Percentiles rank a stretch among this genome's conserved stretches.
Evolutionary conservation across 2,329 filamentous ascomycete genomes (phyloP).

Genomic region (Sclerotinia nivalis): DNA sequence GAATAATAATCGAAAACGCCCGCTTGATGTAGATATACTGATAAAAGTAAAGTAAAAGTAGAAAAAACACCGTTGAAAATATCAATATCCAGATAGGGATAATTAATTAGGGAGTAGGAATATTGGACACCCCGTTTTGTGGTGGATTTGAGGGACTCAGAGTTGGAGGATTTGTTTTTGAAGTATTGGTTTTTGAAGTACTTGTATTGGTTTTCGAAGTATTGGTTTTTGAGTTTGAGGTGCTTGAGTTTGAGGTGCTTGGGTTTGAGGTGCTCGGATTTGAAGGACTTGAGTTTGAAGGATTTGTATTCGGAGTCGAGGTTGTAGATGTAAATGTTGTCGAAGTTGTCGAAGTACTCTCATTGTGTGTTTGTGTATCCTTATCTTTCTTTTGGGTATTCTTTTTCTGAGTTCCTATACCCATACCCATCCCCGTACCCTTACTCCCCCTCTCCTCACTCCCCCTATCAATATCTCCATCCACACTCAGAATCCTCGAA

Average conservation of each 20-base stretch:
- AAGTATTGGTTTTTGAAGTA: not conserved
- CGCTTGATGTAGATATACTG: no score
- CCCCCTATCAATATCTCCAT: no score
- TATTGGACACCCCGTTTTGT: not conserved
- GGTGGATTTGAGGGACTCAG: not conserved
- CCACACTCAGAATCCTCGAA: no score
- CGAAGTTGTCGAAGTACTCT: not conserved
- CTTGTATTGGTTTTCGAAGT: rapidly evolving
- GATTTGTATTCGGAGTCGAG: no score
- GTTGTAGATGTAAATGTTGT: no score
- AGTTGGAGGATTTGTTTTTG: not conserved
- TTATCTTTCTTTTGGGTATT: no score
- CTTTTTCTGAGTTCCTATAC: no score
- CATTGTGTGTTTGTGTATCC: no score
- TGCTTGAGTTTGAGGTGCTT: not conserved
- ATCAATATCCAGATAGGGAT: not conserved
- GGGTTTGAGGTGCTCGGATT: not conserved
- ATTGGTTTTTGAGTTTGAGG: not conserved
- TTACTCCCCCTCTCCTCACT: no score
- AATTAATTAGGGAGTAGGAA: not conserved
- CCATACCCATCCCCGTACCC: no score
- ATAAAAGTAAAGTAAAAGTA: not conserved
- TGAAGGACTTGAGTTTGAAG: no score
- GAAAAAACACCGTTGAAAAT: not conserved
- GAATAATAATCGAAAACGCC: no score